Base-by-base conservation (phyloP, 768 basidiomycete species). In the Candolleomyces eurysporus region DNA sequence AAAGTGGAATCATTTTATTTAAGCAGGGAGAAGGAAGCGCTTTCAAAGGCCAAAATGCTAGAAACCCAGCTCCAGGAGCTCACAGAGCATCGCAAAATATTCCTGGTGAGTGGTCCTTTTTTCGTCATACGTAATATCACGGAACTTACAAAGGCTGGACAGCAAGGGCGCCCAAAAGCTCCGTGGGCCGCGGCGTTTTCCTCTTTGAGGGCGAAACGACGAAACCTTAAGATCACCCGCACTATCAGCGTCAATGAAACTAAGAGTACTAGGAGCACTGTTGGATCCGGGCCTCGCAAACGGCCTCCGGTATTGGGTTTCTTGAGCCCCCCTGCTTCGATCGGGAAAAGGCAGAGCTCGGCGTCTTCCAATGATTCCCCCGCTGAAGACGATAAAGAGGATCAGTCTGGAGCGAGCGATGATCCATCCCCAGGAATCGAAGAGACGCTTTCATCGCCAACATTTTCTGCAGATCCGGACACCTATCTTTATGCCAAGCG, bases 1-100 rank as follows among this genome's bases (percentile, higher is more conserved):
- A 97, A 96, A 72, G 85, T 98, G 13, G 91, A 92, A 61, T 74
- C 77, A 0, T 99, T 99, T 72, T 98, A 92, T 70, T 67, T 82
- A 5, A 85, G 84, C 26, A 82, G 87, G 31, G 94, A 87, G 74
- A 79, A 79, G 50, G 86, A 82, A 74, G 88, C 84, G 85, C 74
- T 74, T 5, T 71, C 69, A 2, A 81, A 79, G 26, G 77, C 79
- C 16, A 68, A 75, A 31, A 51, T 74, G 30, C 73, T 98, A 5
- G 81, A 83, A 60, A 79, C 79, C 46, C 95, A 98, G 69, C 80
- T 96, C 17, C 72, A 81, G 9, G 91, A 94, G 67, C 82, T 97
- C 8, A 79, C 78, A 43, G 85, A 87, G 62, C 93, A 94, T 73
- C 77, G 85, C 36, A 80, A 79, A 57, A 68, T 80, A 6, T 85